Evolutionary conservation across 164 flowering plant species (phyloP), one percentile per base, ranked within the genome.

Genomic region (Berberis thunbergii): DNA sequence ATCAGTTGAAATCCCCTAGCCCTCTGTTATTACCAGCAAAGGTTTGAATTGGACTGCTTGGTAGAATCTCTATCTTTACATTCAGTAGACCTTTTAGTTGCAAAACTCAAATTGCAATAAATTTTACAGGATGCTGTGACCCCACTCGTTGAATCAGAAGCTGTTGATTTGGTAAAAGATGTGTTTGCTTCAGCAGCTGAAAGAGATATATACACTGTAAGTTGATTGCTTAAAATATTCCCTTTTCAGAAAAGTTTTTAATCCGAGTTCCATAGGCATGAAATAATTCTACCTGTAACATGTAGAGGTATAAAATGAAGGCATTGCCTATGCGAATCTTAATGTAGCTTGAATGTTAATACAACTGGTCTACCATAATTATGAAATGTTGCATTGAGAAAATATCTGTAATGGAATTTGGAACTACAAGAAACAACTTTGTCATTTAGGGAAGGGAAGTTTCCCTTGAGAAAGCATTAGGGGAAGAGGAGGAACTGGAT

Each of bases 1-100:
- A 95, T 80, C 95, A 91, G 65, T 77, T 95, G 67, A 95, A 91
- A 74, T 88, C 99, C 56, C 98, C 98, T 38, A 95, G 99, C 72
- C 98, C 97, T 58, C 94, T 95, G 40, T 67, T 91, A 56, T 70
- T 95, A 69, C 98, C 99, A 70, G 85, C 87, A 3, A 72, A 62
- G 96, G 99, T 91, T 12, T 46, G 49, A 10, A 12, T 53, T 58
- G 3, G 2, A 59, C 62, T 45, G 8, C 67, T 54, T 57, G 42
- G 4, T 7, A 57, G 58, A 4, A 26, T 4, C 4, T 38, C 26
- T 7, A 12, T 46, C 56, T 49, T 3, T 41, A 10, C 42, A 55
- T 43, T 59, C 38, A 11, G 41, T 49, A n/a, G 13, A 13, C 2
- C 52, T 49, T 42, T 9, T 11, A 39, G 12, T 6, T 1, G 3